These are phyloP conservation scores for Hyaloscypha finlandica DNA, from an alignment of 495 filamentous ascomycete genomes.

Conservation along the genomic window DNA sequence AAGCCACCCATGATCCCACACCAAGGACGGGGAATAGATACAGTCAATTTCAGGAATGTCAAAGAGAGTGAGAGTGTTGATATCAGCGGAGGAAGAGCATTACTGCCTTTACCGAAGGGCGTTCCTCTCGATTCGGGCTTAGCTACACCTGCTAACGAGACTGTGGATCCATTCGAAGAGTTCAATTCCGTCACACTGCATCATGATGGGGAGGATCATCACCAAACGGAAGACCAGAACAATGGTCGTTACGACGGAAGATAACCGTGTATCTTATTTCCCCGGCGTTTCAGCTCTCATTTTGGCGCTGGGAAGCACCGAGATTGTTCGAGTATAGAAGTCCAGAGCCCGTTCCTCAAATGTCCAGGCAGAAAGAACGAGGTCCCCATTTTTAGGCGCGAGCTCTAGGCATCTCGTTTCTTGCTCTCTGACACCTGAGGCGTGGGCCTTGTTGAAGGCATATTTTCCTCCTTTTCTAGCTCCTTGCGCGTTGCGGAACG, in stretches of 20 bases:
- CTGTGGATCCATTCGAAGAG: conserved; percentile 95
- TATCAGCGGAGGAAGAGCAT: conserved; percentile 67
- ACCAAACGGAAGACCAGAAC: conserved; percentile 31
- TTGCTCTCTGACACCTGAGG: conserved; percentile 13
- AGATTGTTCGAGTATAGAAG: conserved; percentile 17
- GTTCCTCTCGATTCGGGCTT: conserved; percentile 84
- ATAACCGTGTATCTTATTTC: conserved; percentile 14
- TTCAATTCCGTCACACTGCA: conserved; percentile 98
- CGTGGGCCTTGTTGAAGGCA: conserved; percentile 19
- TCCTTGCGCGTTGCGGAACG: conserved; percentile 5
- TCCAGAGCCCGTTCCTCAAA: background rate
- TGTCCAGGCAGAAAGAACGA: background rate
- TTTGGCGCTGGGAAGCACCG: conserved; percentile 1
- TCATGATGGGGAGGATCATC: conserved; percentile 81
- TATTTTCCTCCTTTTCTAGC: conserved; percentile 17
- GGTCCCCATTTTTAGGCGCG: background rate
- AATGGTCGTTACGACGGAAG: conserved; percentile 33
- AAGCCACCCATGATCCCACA: conserved; percentile 98
- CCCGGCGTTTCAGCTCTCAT: conserved; percentile 9
- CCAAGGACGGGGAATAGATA: conserved; percentile 88
- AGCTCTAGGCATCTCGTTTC: background rate
- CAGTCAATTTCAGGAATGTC: conserved; percentile 94
- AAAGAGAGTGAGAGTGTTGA: conserved; percentile 97
- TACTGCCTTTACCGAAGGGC: conserved; percentile 54
- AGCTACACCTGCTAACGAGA: conserved; percentile 80